A percentile compares a stretch with the other conserved stretches of the same genome.
Conservation (phyloP, 805 yeast genomes). For the Zygoascus bituminiphila region DNA sequence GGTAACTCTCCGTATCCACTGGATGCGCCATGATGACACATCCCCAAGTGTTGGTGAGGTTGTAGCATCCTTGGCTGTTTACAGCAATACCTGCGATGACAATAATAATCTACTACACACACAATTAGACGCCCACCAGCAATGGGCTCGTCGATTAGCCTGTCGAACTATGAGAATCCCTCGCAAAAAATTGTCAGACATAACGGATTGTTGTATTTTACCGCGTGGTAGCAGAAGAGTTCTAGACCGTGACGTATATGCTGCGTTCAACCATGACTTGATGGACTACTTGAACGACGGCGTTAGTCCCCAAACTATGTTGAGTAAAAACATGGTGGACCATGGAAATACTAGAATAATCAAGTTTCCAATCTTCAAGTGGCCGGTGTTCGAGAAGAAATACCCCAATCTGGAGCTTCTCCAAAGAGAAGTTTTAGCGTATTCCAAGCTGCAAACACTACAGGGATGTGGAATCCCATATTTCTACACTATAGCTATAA, state of each 20-base stretch:
- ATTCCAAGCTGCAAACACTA: conserved; percentile 5
- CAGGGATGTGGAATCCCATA: conserved; percentile 15
- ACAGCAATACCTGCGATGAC: not conserved
- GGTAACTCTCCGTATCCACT: conserved; percentile 1
- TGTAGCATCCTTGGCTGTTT: conserved; percentile 3
- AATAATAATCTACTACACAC: not conserved
- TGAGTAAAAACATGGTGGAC: not conserved
- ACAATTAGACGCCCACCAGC: not conserved
- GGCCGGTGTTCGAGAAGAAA: conserved; percentile 3
- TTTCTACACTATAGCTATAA: conserved; percentile 5
- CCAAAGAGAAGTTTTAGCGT: conserved; percentile 4
- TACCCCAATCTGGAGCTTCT: not conserved
- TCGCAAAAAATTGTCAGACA: not conserved
- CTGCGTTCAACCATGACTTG: not conserved
- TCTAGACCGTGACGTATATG: not conserved
- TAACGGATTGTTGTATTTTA: not conserved
- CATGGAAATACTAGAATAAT: not conserved
- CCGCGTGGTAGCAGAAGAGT: not conserved
- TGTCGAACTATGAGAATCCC: not conserved
- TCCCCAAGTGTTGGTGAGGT: conserved; percentile 11
- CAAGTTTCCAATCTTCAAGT: not conserved
- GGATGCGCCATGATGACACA: not conserved
- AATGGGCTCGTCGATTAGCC: not conserved
- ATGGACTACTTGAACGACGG: conserved; percentile 6
- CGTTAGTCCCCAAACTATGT: not conserved